Evolutionary conservation across 2,329 filamentous ascomycete species (phyloP), one percentile per base, ranked within the genome.

Genomic region (Cordyceps javanica): DNA sequence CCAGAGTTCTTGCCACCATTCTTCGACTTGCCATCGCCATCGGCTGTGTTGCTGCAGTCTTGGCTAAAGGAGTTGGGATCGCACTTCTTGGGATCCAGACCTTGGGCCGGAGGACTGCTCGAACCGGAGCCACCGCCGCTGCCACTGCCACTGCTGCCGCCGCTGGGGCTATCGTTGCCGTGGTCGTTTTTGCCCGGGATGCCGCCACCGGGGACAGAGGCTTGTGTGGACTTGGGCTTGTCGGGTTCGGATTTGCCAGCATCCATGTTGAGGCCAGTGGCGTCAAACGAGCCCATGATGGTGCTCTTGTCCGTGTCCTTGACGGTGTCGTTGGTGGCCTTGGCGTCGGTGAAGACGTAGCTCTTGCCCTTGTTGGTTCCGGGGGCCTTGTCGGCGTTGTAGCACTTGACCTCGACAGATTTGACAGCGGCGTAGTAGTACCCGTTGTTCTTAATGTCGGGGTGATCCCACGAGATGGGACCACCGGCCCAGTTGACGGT

Each of bases 401-500:
- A 97, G 85, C 94, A 99, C 64, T 91, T 76, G 36, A 97, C 85
- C n/a, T 77, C 81, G 60, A 99, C 83, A 56, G 91, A 84, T 56
- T 84, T 79, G 66, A 97, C 83, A 44, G 82, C 83, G 55, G 91
- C 89, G 70, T 88, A 97, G 79, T 94, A 96, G 79, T 97, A 97
- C 32, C 90, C 90, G 68, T 90, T 80, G 54, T 82, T 81, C 75
- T 90, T 77, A 79, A 97, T 89, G 21, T 79, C 76, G 62, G 82
- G 84, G 69, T 89, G 77, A 46, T 72, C 60, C 93, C 94, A 99
- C 78, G 96, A 82, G 62, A 99, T 93, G 54, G 82, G 75, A 65
- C 94, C 94, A 68, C 94, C 94, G 19, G 93, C 90, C 94, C 94
- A 99, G 55, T 86, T 80, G 63, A 96, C 82, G 34, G 94, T 97